Conservation (phyloP, 306 rosid genomes). For the Lathyrus aphaca region DNA sequence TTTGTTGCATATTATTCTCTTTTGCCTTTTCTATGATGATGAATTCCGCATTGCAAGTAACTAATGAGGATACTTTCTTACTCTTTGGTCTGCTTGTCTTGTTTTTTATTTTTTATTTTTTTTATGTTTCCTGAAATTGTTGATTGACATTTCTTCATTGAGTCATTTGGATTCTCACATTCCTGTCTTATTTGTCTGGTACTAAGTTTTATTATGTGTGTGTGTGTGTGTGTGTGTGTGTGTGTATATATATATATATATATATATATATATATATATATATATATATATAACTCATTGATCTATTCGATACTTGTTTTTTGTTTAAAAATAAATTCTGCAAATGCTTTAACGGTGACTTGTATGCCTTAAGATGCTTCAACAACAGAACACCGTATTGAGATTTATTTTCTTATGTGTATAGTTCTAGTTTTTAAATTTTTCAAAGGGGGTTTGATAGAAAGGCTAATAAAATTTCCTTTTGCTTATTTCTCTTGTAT, state of each 20-base stretch:
- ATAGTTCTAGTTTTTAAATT: neutral
- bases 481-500: constrained; percentile 18
- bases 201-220: constrained; percentile 8
- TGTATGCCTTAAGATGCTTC: constrained; percentile 16
- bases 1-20: constrained; percentile 14
- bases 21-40: constrained; percentile 27
- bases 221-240: no score
- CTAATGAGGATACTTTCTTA: neutral
- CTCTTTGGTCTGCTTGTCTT: neutral
- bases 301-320: neutral
- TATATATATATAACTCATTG: no score
- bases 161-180: constrained; percentile 33
- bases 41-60: neutral
- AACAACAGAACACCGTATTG: constrained; percentile 12
- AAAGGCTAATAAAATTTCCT: constrained; percentile 24
- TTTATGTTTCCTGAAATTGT: constrained; percentile 2
- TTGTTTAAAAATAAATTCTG: constrained; percentile 17
- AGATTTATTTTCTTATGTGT: constrained; percentile 10
- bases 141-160: constrained; percentile 2
- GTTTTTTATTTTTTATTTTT: constrained; percentile 8
- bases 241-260: no score
- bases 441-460: neutral
- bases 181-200: constrained; percentile 23
- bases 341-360: constrained; percentile 31
- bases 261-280: no score